phyloP scores from a whole-genome alignment of 208 protist species.

The Trypanosoma platydactyli region DNA sequence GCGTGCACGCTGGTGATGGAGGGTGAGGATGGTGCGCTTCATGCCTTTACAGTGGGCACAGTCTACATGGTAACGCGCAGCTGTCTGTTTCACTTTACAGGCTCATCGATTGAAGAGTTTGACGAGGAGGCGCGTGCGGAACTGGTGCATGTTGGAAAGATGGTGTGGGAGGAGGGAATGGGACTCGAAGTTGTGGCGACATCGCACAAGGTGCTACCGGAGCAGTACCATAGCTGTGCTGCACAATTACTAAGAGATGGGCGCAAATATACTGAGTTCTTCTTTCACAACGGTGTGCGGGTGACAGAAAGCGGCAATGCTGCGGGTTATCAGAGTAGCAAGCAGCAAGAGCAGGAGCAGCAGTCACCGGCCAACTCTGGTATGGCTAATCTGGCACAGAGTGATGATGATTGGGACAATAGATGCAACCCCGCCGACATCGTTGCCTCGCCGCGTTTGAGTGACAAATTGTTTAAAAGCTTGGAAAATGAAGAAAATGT shows the following conservation, averaged over 20 bases:
- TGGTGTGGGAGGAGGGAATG: slow-evolving; percentile 81
- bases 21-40: slow-evolving; percentile 49
- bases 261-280: slow-evolving; percentile 64
- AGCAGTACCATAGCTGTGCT: slow-evolving; percentile 64
- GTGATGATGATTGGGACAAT: not conserved
- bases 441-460: not conserved
- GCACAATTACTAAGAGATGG: slow-evolving; percentile 30
- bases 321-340: not conserved
- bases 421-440: not conserved
- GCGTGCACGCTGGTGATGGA: slow-evolving; percentile 69
- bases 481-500: not conserved
- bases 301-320: slow-evolving; percentile 29
- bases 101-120: slow-evolving; percentile 62
- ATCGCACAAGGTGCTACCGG: slow-evolving; percentile 72
- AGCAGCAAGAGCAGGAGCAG: not conserved
- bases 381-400: not conserved
- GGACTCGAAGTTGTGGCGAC: slow-evolving; percentile 77
- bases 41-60: slow-evolving; percentile 88
- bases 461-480: not conserved
- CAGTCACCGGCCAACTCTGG: not conserved
- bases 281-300: slow-evolving; percentile 75
- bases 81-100: slow-evolving; percentile 77
- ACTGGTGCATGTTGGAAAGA: slow-evolving; percentile 71
- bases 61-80: slow-evolving; percentile 62
- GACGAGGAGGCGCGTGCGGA: slow-evolving; percentile 59